A percentile compares a stretch with the other conserved stretches of the same genome.
phyloP scores from a whole-genome alignment of 2,329 filamentous ascomycete genomes.

The Ceratocystis cubensis region DNA sequence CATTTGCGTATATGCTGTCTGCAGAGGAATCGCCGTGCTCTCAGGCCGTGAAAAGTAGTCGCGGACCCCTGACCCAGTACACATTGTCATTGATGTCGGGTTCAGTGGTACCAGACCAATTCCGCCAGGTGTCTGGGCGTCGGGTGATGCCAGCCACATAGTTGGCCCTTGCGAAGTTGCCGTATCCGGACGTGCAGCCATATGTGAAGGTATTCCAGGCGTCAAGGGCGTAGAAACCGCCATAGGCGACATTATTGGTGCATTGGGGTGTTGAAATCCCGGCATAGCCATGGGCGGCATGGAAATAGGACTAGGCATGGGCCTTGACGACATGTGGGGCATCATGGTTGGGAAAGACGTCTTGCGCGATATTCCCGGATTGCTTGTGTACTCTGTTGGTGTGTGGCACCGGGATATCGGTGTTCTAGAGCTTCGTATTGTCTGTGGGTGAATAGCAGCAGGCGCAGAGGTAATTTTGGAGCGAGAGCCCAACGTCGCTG shows the following conservation, averaged over 20 bases:
- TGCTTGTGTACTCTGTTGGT: neutral
- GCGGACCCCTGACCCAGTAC: neutral
- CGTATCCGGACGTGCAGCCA: neutral
- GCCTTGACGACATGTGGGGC: neutral
- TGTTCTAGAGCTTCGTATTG: neutral
- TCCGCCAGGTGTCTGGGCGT: neutral
- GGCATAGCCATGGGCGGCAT: constrained; percentile 1
- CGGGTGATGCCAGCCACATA: constrained; percentile 1
- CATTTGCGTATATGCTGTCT: neutral
- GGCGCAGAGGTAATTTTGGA: neutral
- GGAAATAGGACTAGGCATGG: neutral
- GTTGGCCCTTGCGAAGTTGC: neutral
- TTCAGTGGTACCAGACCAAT: neutral
- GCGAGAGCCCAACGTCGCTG: neutral
- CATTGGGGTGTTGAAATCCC: neutral
- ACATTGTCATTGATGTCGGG: constrained; percentile 4
- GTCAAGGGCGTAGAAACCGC: neutral
- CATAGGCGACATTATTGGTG: neutral
- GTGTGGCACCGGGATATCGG: neutral
- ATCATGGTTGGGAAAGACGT: neutral
- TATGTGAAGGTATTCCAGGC: neutral
- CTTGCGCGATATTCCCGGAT: neutral
- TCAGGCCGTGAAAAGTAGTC: constrained; percentile 1
- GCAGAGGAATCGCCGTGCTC: neutral
- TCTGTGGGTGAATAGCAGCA: neutral